Base-by-base conservation (phyloP, 345 rosid genomes). In the Isatis tinctoria region DNA sequence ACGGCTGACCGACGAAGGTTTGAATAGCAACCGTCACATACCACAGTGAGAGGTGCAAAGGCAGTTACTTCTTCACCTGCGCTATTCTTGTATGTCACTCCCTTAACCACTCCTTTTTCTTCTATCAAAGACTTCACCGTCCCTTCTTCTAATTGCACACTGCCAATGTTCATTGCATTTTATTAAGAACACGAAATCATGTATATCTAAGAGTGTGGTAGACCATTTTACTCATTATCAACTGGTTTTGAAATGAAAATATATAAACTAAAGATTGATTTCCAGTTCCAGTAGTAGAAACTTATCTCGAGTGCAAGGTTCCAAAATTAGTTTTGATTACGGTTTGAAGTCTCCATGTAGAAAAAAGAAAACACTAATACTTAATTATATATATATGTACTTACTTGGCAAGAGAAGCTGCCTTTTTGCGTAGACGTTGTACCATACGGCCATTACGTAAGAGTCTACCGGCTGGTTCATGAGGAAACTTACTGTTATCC, bases 11-110 rank as follows among this genome's bases (percentile, higher is more conserved):
- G 88, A 0, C 96, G 91, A 79, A 90, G 80, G 62, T 88, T 88
- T 33, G 96, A 90, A 60, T 87, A 90, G 65, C 88, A 83, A 40
- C 92, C 96, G 51, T 90, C 89, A 22, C 87, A 87, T 27, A 90
- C 91, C 39, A 88, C 82, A 11, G 96, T 90, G 37, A 90, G 81
- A 11, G 90, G 90, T 53, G 96, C 93, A 68, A 60, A 80, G 6
- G 83, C 82, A 0, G 80, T 65, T 68, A 62, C 49, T 67, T 80
- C 85, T 26, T 80, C 51, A 16, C 91, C 90, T 59, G 72, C 40
- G 1, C 18, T 58, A 56, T 80, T 86, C 70, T 85, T 88, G 78
- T 90, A 90, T 51, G 76, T 79, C 57, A 90, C 91, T 51, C 93
- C 96, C 76, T 82, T 90, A 4, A 90, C 65, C 30, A 81, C 75